Evolutionary conservation across 2,329 filamentous ascomycete genomes (phyloP), one percentile per base, ranked within the genome.

Genomic region (Alternaria alternata): DNA sequence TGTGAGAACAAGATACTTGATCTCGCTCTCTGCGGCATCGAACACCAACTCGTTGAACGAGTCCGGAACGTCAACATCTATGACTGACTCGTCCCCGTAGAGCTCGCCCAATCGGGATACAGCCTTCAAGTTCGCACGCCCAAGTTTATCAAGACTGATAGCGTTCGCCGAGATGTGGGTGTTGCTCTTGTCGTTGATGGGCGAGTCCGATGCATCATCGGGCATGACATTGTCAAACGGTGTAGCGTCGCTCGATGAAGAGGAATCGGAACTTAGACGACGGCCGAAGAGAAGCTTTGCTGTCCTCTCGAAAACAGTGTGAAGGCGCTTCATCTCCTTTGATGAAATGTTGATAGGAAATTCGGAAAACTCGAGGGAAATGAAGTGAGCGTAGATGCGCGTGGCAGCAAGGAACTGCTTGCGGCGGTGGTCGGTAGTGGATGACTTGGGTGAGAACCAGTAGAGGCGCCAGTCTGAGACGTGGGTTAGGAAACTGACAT

Each of bases 301-400:
- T 1, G 72, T 59, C 7, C 36, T 43, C 44, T 69, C 68, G 36
- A 78, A 77, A 8, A 77, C 54, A 3, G 59, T 39, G 34, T 75
- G 65, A 1, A 78, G 64, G 4, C 62, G 63, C 30, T 73, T 73
- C 64, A 71, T 72, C 52, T 73, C 68, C 38, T 59, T 65, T 14
- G 69, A 73, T 14, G 68, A 73, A 11, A 78, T 73, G 56, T 78
- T 78, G 63, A 78, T 73, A 5, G 75, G 74, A 38, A 78, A 77
- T 26, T 77, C 75, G 2, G 75, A 74, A 42, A 70, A 72, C 22
- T 72, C 70, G 8, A 75, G 68, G 1, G 72, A 77, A 30, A 77
- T 73, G 51, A 77, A 77, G 16, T 68, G 68, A 52, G 73, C 67
- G 62, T 76, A 77, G 30, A 78, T 74, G 44, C 69, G 71, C 16